These are phyloP conservation scores for Nicotiana otophora DNA, from an alignment of 257 asterid genomes.

Conservation along the genomic window DNA sequence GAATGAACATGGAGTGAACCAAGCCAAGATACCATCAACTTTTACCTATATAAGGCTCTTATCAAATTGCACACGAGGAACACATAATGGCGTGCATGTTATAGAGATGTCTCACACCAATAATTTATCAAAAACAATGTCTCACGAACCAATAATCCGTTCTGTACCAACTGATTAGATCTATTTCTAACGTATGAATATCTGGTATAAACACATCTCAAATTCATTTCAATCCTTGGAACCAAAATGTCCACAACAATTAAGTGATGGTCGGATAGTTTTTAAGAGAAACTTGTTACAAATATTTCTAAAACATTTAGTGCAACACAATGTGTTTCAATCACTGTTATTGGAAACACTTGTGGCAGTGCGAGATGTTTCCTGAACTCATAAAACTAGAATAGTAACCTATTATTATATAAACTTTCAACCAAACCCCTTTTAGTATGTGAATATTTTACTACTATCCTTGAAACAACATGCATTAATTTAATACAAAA, in stretches of 20 bases:
- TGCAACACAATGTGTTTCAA: not conserved
- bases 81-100: not conserved
- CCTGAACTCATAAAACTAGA: not conserved
- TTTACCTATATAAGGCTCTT: not conserved
- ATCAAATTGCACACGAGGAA: not conserved
- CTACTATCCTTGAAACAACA: not conserved
- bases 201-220: slow-evolving; percentile 1
- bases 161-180: not conserved
- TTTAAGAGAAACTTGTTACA: not conserved
- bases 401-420: not conserved
- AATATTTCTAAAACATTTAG: not conserved
- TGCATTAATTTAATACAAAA: not conserved
- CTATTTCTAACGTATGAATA: not conserved
- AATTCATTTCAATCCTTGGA: not conserved
- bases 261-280: not conserved
- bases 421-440: slow-evolving; percentile 2
- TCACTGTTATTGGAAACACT: not conserved
- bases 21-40: too few species aligned
- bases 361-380: not conserved
- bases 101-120: not conserved
- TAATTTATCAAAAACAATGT: not conserved
- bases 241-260: not conserved
- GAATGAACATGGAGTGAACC: not conserved
- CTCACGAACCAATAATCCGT: not conserved
- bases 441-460: not conserved